Conservation (phyloP, 202 grass and related monocot genomes). For the Cymbopogon flexuosus region DNA sequence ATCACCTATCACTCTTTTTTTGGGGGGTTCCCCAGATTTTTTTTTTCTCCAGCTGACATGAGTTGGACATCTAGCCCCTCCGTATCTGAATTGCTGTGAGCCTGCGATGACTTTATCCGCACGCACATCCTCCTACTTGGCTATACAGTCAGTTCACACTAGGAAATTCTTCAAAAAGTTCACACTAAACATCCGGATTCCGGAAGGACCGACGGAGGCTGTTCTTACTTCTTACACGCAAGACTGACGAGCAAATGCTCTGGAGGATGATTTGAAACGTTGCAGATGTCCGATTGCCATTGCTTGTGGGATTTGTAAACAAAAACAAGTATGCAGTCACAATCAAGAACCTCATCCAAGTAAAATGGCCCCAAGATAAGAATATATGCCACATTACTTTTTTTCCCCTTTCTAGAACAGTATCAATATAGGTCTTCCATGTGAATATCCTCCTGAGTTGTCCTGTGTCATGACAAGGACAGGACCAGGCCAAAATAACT, state of each 20-base stretch:
- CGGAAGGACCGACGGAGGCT: background rate
- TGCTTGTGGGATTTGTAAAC: conserved; percentile 19
- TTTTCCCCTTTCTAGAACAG: background rate
- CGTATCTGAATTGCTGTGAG: background rate
- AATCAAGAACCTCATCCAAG: background rate
- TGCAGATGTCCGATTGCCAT: background rate
- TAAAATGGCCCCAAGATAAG: background rate
- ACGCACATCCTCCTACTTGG: background rate
- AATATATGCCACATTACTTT: background rate
- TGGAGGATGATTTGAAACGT: background rate
- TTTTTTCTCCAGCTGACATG: background rate
- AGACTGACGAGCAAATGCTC: background rate
- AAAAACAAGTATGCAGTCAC: background rate
- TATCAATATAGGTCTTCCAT: too few species aligned
- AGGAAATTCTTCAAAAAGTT: background rate
- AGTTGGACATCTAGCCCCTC: background rate
- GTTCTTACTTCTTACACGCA: background rate
- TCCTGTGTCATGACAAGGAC: background rate
- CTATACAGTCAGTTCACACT: background rate
- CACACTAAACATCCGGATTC: background rate
- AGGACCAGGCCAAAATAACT: background rate
- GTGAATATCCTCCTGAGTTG: background rate
- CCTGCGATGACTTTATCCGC: conserved; percentile 3
- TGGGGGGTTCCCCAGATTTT: background rate
- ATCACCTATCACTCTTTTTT: background rate